Evolutionary conservation across 2,329 filamentous ascomycete species (phyloP).

Genomic region (Venturiaceae sp.): DNA sequence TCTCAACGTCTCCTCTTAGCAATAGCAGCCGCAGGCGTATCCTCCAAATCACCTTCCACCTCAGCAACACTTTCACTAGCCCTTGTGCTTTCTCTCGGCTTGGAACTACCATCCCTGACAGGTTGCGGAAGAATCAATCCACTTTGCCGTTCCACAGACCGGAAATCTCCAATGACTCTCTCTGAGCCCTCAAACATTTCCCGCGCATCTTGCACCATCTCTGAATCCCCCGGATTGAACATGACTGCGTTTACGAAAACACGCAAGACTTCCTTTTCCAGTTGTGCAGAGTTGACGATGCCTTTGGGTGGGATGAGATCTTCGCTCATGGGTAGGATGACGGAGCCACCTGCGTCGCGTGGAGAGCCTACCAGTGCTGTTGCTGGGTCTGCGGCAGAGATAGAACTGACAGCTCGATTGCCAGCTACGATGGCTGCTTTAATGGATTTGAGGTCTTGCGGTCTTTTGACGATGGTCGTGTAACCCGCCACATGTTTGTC

Average conservation of each 20-base stretch:
- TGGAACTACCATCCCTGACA: neutral
- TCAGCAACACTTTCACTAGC: neutral
- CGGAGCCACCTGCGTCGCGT: slow-evolving; percentile 40
- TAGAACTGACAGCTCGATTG: slow-evolving; percentile 48
- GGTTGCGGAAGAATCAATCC: neutral
- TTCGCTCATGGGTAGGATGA: slow-evolving; percentile 53
- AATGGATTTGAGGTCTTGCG: slow-evolving; percentile 42
- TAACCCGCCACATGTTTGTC: slow-evolving; percentile 42
- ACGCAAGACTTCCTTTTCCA: slow-evolving; percentile 11
- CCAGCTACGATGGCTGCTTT: slow-evolving; percentile 37
- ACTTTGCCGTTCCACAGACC: slow-evolving; percentile 52
- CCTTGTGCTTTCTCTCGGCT: neutral
- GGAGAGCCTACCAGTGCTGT: slow-evolving; percentile 49
- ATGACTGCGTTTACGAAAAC: slow-evolving; percentile 40
- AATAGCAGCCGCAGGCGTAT: neutral
- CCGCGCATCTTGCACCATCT: slow-evolving; percentile 75
- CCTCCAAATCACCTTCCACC: neutral
- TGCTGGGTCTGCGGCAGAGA: slow-evolving; percentile 45
- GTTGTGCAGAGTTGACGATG: slow-evolving; percentile 11
- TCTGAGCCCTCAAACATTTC: slow-evolving; percentile 89
- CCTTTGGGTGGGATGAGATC: slow-evolving; percentile 78
- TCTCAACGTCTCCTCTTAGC: neutral
- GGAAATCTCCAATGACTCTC: slow-evolving; percentile 64
- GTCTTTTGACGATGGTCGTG: slow-evolving; percentile 40
- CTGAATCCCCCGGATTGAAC: slow-evolving; percentile 92